A percentile compares a stretch with the other conserved stretches of the same genome.
Conservation (phyloP, 192 early-diverging fungal genomes). For the Linnemannia zychae region DNA sequence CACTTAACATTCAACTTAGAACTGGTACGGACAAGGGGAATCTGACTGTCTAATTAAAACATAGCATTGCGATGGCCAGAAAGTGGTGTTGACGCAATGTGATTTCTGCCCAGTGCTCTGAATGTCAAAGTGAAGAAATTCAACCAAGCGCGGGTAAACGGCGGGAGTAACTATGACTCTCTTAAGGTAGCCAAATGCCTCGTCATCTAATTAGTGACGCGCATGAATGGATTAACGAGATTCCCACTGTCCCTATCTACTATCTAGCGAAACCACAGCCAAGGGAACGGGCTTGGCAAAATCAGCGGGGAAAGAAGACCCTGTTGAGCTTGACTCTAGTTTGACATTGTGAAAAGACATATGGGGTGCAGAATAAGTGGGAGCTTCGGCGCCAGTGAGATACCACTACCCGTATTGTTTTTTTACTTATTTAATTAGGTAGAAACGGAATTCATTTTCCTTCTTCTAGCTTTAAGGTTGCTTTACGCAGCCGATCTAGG, state of each 20-base stretch:
- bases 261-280: constrained; percentile 80
- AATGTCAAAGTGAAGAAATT: constrained; percentile 90
- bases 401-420: constrained; percentile 72
- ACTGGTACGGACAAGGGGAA: constrained; percentile 87
- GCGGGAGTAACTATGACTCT: constrained; percentile 87
- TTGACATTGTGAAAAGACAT: constrained; percentile 75
- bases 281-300: constrained; percentile 62
- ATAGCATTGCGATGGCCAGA: constrained; percentile 87
- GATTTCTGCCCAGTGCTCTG: constrained; percentile 90
- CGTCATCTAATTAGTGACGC: constrained; percentile 78
- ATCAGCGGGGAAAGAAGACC: constrained; percentile 83
- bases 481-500: constrained; percentile 37
- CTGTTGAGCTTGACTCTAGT: constrained; percentile 76
- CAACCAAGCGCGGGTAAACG: constrained; percentile 80
- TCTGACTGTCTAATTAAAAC: constrained; percentile 91
- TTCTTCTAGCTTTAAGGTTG: constrained; percentile 35
- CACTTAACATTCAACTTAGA: constrained; percentile 81
- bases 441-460: constrained; percentile 33
- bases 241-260: constrained; percentile 77
- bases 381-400: constrained; percentile 67
- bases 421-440: constrained; percentile 73
- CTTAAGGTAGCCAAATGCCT: constrained; percentile 80
- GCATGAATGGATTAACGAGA: constrained; percentile 81
- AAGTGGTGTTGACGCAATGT: constrained; percentile 85
- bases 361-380: constrained; percentile 81